Evolutionary conservation across 352 stramenopile genomes (phyloP), one percentile per base, ranked within the genome.

Genomic region (Pythium insidiosum): DNA sequence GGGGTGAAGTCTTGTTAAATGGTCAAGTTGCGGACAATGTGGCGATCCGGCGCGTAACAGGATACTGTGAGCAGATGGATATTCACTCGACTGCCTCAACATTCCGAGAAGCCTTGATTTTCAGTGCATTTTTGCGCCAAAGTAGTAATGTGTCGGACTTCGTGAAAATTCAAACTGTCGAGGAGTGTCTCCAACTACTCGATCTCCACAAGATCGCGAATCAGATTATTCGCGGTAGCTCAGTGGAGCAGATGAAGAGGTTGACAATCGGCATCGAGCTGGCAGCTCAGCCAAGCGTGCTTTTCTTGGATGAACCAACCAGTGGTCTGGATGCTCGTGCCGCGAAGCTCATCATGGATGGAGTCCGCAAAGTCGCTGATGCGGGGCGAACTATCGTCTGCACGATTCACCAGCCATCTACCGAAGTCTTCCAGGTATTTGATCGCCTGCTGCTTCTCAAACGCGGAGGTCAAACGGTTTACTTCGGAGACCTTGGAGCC

Each of bases 191-290:
- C 23, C 56, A 67, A 0, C 18, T 73, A 15, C 41, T 70, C 20
- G 57, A 56, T 21, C 36, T 69, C 39, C 46, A 26, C 10, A 23
- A 21, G 6, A 61, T 67, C 28, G 58, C 58, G 6, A 50, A 68
- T 26, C 40, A 49, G 21, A 56, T 71, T 19, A 56, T 71, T 35
- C 53, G 51, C 9, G 47, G 47, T 15, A 30, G 22, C 6, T 61
- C 53, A 20, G 25, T 58, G 1, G 56, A 64, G 43, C 50, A 64
- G 25, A 42, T 51, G 44, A 70, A 70, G 48, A 52, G 61, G 10
- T 33, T 70, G 12, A 67, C 57, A 23, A 82, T 95, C 16, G 88
- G 79, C 29, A 73, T 96, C 7, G 88, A 96, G 37, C 56, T 97
- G 31, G 78, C 88, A 2, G 72, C 72, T 2, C 75, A 83, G 21